Evolutionary conservation across 2,329 filamentous ascomycete species (phyloP).

Genomic region (Akanthomyces dipterigenus): DNA sequence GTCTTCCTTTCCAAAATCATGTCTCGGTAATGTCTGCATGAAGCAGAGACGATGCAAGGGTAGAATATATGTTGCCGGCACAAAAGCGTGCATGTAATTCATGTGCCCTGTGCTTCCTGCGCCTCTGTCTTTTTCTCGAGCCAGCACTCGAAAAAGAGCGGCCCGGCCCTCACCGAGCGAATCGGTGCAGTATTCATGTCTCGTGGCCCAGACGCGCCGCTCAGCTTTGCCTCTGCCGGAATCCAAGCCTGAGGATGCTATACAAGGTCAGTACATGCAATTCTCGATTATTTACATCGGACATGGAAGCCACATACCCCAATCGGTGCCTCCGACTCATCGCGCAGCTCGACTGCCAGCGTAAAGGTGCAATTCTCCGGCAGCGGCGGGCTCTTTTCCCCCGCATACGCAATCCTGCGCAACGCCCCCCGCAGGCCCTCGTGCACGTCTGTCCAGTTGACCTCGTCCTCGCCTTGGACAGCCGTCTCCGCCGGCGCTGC

Average conservation of each 20-base stretch:
- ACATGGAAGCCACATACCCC: conserved; percentile 43
- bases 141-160: conserved; percentile 61
- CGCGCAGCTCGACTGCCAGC: conserved; percentile 65
- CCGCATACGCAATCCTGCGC: conserved; percentile 53
- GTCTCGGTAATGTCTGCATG: background rate
- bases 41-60: background rate
- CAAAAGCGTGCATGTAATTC: background rate
- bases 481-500: background rate
- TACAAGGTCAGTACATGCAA: background rate
- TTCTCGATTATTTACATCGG: too few species aligned
- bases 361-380: conserved; percentile 66
- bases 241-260: conserved; percentile 57
- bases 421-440: conserved; percentile 67
- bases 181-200: conserved; percentile 33
- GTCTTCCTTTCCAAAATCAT: background rate
- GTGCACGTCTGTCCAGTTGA: conserved; percentile 56
- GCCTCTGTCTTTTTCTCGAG: conserved; percentile 40
- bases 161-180: conserved; percentile 48
- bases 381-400: conserved; percentile 48
- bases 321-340: conserved; percentile 52
- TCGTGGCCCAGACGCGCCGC: background rate
- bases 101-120: background rate
- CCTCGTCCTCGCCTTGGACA: conserved; percentile 18
- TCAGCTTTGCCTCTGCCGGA: conserved; percentile 39
- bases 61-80: background rate